These are phyloP conservation scores for Aspergillus bombycis DNA, from an alignment of 2,329 filamentous ascomycete genomes.

Conservation along the genomic window DNA sequence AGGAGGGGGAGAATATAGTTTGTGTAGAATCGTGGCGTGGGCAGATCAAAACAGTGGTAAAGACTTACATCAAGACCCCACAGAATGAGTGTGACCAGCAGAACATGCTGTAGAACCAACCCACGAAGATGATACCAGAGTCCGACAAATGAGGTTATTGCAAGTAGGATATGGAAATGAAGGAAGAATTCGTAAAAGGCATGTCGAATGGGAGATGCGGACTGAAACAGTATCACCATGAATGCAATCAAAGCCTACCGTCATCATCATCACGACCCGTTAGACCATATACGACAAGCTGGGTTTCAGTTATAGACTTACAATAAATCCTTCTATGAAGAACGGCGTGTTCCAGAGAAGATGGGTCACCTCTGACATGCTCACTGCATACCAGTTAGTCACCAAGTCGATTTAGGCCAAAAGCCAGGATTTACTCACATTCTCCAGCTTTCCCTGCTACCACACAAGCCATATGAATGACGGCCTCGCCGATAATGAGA, in stretches of 20 bases:
- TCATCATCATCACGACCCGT: constrained; percentile 15
- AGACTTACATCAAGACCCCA: constrained; percentile 38
- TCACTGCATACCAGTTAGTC: constrained; percentile 8
- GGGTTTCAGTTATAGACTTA: constrained; percentile 52
- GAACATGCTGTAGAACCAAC: constrained; percentile 33
- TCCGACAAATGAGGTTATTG: constrained; percentile 42
- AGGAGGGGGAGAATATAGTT: not conserved
- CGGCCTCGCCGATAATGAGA: constrained; percentile 66
- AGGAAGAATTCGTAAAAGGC: constrained; percentile 50
- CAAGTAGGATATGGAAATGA: constrained; percentile 45
- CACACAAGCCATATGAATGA: constrained; percentile 63
- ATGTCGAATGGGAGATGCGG: constrained; percentile 46
- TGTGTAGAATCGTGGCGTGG: not conserved
- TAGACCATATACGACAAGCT: constrained; percentile 47
- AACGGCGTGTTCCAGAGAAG: constrained; percentile 32
- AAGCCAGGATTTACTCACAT: constrained; percentile 21
- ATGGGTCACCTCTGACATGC: constrained; percentile 56
- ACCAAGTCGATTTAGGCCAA: not conserved
- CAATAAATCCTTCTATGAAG: constrained; percentile 35
- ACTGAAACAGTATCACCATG: constrained; percentile 43
- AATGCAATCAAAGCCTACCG: constrained; percentile 44
- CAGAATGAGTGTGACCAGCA: constrained; percentile 35
- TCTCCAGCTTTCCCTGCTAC: constrained; percentile 25
- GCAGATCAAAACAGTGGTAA: not conserved
- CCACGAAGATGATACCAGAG: constrained; percentile 41